Percentiles rank a stretch among this genome's conserved stretches.
phyloP scores from a whole-genome alignment of 495 filamentous ascomycete genomes.

The Penicillium steckii region DNA sequence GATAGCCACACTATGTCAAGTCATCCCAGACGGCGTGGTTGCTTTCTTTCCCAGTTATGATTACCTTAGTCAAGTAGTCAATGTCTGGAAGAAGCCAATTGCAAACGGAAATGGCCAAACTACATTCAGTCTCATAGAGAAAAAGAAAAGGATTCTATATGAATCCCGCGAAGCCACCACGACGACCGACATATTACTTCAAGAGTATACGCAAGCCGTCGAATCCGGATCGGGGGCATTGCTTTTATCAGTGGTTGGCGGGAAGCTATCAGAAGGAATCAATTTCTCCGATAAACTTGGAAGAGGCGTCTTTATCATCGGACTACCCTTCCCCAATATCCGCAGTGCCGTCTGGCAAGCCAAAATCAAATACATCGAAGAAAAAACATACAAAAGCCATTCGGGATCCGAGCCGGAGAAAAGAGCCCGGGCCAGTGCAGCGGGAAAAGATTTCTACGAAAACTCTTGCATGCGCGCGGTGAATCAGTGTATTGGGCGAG shows the following conservation, averaged over 20 bases:
- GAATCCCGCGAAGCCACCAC: conserved; percentile 55
- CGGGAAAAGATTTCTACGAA: conserved; percentile 82
- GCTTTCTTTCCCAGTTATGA: conserved; percentile 95
- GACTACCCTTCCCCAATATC: conserved; percentile 90
- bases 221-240: conserved; percentile 67
- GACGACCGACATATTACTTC: conserved; percentile 64
- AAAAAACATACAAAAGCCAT: conserved; percentile 52
- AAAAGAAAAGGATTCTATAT: conserved; percentile 64
- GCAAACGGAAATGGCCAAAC: conserved; percentile 28
- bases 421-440: conserved; percentile 54
- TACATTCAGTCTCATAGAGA: conserved; percentile 38
- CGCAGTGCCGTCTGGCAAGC: conserved; percentile 89
- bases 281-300: conserved; percentile 95
- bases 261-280: conserved; percentile 94
- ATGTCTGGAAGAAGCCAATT: conserved; percentile 58
- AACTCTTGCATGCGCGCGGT: conserved; percentile 96
- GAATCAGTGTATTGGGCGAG: conserved; percentile 92
- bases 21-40: conserved; percentile 89
- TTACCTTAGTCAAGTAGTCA: conserved; percentile 74
- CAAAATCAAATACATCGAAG: conserved; percentile 81
- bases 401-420: conserved; percentile 34
- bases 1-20: conserved; percentile 65
- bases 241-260: conserved; percentile 91
- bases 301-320: conserved; percentile 83
- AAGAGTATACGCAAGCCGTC: conserved; percentile 69